These are phyloP conservation scores for Cornus controversa DNA, from an alignment of 148 eudicot genomes.

Conservation along the genomic window DNA sequence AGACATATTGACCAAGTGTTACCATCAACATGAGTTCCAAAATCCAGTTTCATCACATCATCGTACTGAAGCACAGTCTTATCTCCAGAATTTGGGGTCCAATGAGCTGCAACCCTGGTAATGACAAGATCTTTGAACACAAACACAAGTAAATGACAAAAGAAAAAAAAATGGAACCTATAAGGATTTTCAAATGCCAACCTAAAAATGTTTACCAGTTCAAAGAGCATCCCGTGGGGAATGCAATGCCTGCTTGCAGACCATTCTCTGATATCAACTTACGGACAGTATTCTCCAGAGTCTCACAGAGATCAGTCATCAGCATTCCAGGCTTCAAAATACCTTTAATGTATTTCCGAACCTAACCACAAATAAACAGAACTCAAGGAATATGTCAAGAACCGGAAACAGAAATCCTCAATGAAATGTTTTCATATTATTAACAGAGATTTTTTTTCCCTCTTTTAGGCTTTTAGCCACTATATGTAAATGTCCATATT, in stretches of 20 bases:
- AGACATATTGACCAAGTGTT: not conserved
- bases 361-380: conserved; percentile 41
- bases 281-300: conserved; percentile 90
- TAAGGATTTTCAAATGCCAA: not conserved
- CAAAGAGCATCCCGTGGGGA: conserved; percentile 98
- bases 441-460: not conserved
- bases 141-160: not conserved
- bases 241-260: conserved; percentile 95
- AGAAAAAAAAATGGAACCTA: not conserved
- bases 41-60: conserved; percentile 99
- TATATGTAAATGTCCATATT: not conserved
- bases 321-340: conserved; percentile 94
- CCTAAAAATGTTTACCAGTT: conserved; percentile 56
- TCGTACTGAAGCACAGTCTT: conserved; percentile 90
- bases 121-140: conserved; percentile 9
- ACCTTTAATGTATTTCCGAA: conserved; percentile 80
- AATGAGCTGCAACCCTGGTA: conserved; percentile 97
- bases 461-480: too few species aligned
- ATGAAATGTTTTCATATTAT: not conserved
- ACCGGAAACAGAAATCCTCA: not conserved
- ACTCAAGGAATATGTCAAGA: not conserved
- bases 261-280: conserved; percentile 91
- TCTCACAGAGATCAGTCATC: conserved; percentile 93
- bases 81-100: conserved; percentile 98
- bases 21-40: conserved; percentile 99